Evolutionary conservation across 2,329 filamentous ascomycete species (phyloP).

Genomic region (Bipolaris oryzae): DNA sequence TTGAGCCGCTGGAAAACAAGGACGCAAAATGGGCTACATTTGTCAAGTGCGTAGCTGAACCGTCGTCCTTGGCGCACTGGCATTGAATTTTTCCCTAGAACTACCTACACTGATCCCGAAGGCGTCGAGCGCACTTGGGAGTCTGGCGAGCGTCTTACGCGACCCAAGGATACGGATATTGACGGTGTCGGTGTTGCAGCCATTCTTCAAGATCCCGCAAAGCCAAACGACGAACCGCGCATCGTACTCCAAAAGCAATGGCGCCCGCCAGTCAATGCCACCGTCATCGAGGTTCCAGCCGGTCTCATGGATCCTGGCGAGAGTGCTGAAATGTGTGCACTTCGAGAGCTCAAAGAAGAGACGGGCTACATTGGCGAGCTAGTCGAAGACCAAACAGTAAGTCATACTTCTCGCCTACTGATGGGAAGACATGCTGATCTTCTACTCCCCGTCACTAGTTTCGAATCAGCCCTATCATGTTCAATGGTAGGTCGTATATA

Average conservation of each 20-base stretch:
- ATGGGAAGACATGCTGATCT: neutral
- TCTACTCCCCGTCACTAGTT: conserved; percentile 21
- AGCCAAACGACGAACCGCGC: conserved; percentile 37
- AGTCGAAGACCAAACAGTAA: conserved; percentile 29
- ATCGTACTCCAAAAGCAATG: conserved; percentile 59
- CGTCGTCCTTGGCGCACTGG: neutral
- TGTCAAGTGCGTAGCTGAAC: conserved; percentile 37
- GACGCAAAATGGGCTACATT: conserved; percentile 51
- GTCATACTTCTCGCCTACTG: neutral
- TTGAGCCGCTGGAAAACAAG: conserved; percentile 45
- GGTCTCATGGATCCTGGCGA: conserved; percentile 67
- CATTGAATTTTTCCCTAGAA: conserved; percentile 31
- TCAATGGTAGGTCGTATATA: conserved; percentile 46
- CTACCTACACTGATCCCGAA: conserved; percentile 67
- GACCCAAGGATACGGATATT: conserved; percentile 65
- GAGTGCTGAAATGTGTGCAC: conserved; percentile 62
- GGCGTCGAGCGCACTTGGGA: conserved; percentile 70
- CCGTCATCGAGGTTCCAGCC: conserved; percentile 68
- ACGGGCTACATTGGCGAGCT: conserved; percentile 65
- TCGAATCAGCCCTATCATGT: conserved; percentile 50
- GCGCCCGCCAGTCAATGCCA: conserved; percentile 64
- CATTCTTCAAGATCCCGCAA: conserved; percentile 57
- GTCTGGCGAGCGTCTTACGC: conserved; percentile 72
- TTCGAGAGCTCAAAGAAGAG: conserved; percentile 68
- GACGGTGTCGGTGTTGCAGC: conserved; percentile 77